Evolutionary conservation across 1,139 yeast species (phyloP).

Genomic region (Geotrichum siamense): DNA sequence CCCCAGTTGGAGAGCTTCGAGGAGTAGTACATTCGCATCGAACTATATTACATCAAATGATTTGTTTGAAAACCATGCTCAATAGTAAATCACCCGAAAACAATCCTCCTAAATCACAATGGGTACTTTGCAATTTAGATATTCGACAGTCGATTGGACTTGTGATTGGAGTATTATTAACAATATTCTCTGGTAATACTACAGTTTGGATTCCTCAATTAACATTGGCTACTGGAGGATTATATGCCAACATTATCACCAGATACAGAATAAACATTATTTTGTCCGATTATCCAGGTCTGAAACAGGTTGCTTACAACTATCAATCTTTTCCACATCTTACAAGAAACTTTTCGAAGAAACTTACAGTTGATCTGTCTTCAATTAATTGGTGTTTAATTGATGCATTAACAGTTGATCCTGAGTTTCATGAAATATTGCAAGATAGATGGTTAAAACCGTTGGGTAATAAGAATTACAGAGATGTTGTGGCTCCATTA

Average conservation of each 20-base stretch:
- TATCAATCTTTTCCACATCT: slow-evolving; percentile 85
- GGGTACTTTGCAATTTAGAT: slow-evolving; percentile 49
- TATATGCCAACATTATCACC: slow-evolving; percentile 76
- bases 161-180: slow-evolving; percentile 69
- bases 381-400: slow-evolving; percentile 84
- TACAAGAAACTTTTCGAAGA: slow-evolving; percentile 72
- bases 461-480: slow-evolving; percentile 72
- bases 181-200: slow-evolving; percentile 78
- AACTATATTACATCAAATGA: slow-evolving; percentile 84
- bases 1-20: slow-evolving; percentile 83
- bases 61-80: slow-evolving; percentile 61
- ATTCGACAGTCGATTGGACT: slow-evolving; percentile 86
- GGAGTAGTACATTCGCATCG: slow-evolving; percentile 92
- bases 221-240: slow-evolving; percentile 74
- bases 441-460: slow-evolving; percentile 92
- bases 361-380: slow-evolving; percentile 69
- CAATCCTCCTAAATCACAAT: background rate
- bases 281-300: slow-evolving; percentile 80
- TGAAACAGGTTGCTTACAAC: slow-evolving; percentile 87
- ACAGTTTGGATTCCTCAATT: slow-evolving; percentile 73
- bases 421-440: slow-evolving; percentile 84
- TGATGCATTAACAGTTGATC: slow-evolving; percentile 86
- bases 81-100: slow-evolving; percentile 20
- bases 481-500: slow-evolving; percentile 80
- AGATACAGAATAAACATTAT: slow-evolving; percentile 64